phyloP scores from a whole-genome alignment of 2,329 filamentous ascomycete species.

The Truncatella angustata region DNA sequence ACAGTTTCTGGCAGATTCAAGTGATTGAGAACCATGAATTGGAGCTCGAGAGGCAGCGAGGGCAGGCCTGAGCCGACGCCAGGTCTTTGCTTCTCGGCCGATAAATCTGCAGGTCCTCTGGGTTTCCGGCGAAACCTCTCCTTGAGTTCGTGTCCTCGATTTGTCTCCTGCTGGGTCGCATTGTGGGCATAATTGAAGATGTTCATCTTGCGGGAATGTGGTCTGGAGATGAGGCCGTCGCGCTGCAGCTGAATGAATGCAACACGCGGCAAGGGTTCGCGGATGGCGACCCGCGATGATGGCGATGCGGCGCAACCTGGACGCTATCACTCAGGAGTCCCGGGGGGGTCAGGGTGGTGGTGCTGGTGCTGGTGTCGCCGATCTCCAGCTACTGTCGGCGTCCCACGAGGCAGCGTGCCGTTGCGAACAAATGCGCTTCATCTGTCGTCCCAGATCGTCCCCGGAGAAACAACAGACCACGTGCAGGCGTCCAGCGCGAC shows the following conservation, averaged over 20 bases:
- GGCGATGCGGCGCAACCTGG: not conserved
- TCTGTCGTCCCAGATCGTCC: not conserved
- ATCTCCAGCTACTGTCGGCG: constrained; percentile 6
- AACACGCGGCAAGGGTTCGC: not conserved
- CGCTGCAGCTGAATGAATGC: not conserved
- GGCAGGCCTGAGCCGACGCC: constrained; percentile 10
- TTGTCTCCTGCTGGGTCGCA: not conserved
- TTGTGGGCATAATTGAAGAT: not conserved
- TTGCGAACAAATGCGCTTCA: constrained; percentile 1
- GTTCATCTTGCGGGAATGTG: not conserved
- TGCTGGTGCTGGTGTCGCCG: not conserved
- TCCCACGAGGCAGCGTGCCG: constrained; percentile 3
- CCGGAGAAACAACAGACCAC: too few relatives aligned
- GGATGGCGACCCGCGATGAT: not conserved
- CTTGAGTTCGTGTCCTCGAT: not conserved
- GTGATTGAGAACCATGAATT: constrained; percentile 23
- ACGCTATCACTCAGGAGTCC: not conserved
- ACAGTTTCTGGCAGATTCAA: constrained; percentile 24
- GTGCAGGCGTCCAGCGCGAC: not conserved
- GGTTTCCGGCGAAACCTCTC: not conserved
- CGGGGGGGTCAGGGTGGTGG: too few relatives aligned
- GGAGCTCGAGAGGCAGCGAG: constrained; percentile 25
- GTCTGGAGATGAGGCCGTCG: not conserved
- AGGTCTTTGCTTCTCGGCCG: not conserved
- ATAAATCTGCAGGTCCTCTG: not conserved